These are phyloP conservation scores for Fomitopsis schrenkii DNA, from an alignment of 1,284 basidiomycete genomes.

Conservation along the genomic window DNA sequence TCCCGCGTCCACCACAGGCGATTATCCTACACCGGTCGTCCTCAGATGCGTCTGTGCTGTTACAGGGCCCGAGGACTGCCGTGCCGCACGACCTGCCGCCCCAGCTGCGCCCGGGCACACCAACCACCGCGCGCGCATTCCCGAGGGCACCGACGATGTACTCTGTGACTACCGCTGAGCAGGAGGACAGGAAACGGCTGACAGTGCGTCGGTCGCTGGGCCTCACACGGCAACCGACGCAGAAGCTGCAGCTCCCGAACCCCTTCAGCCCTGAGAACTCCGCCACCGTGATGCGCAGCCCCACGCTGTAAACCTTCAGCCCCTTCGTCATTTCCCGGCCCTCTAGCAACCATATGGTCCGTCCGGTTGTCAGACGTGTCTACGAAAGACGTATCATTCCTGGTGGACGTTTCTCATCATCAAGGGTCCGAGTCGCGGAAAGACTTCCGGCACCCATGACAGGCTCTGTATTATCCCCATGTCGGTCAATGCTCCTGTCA, in stretches of 20 bases:
- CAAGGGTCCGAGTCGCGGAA: neutral
- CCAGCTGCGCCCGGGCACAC: slow-evolving; percentile 9
- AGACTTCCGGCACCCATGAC: neutral
- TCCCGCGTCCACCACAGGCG: neutral
- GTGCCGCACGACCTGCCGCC: neutral
- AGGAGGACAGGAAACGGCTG: slow-evolving; percentile 14
- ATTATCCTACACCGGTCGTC: neutral
- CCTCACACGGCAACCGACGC: slow-evolving; percentile 8
- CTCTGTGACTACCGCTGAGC: neutral
- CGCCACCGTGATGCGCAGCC: slow-evolving; percentile 18
- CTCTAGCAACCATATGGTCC: neutral
- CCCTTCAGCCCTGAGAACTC: slow-evolving; percentile 14
- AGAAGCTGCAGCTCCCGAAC: slow-evolving; percentile 13
- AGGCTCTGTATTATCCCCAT: neutral
- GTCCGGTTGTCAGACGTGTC: neutral
- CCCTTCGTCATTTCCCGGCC: neutral
- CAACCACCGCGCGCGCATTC: slow-evolving; percentile 1
- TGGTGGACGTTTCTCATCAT: neutral
- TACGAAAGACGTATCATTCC: neutral
- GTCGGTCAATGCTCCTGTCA: neutral
- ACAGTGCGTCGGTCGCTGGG: slow-evolving; percentile 15
- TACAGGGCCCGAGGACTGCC: neutral
- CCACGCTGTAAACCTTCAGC: neutral
- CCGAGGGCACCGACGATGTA: neutral
- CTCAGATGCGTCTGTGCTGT: neutral